Percentiles rank a stretch among this genome's conserved stretches.
Conservation (phyloP, 345 rosid species). For the Cardamine resedifolia region DNA sequence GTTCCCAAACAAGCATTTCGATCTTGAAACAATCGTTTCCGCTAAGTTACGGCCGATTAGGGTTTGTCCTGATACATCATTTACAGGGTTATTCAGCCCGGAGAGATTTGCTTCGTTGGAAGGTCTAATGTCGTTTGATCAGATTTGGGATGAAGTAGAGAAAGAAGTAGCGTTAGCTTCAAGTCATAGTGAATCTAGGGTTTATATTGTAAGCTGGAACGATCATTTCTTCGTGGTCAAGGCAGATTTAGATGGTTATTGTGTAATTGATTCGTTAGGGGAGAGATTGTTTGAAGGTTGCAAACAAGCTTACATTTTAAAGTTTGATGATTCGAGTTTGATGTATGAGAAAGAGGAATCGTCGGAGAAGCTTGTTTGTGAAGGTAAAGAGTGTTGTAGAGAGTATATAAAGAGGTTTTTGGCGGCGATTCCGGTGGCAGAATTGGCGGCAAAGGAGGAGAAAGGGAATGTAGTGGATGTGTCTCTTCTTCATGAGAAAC, state of each 20-base stretch:
- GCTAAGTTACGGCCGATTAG: slow-evolving; percentile 39
- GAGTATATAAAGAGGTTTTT: slow-evolving; percentile 69
- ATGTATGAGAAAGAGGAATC: slow-evolving; percentile 38
- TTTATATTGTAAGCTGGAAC: slow-evolving; percentile 65
- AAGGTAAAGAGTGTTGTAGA: slow-evolving; percentile 57
- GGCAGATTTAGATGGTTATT: slow-evolving; percentile 43
- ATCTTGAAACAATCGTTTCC: slow-evolving; percentile 33
- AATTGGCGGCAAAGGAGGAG: slow-evolving; percentile 51
- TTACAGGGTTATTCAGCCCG: slow-evolving; percentile 53
- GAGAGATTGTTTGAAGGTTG: slow-evolving; percentile 65
- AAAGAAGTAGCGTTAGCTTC: slow-evolving; percentile 25
- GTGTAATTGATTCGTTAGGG: slow-evolving; percentile 57
- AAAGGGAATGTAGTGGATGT: slow-evolving; percentile 40
- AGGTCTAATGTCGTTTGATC: slow-evolving; percentile 53
- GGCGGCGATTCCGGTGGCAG: slow-evolving; percentile 54
- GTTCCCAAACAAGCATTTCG: slow-evolving; percentile 38
- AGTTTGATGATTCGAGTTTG: slow-evolving; percentile 52
- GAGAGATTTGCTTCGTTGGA: slow-evolving; percentile 45
- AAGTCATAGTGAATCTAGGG: slow-evolving; percentile 19
- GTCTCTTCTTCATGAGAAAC: slow-evolving; percentile 45
- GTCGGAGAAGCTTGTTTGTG: slow-evolving; percentile 40
- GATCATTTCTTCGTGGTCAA: slow-evolving; percentile 72
- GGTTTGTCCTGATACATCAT: slow-evolving; percentile 40
- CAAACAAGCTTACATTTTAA: slow-evolving; percentile 55
- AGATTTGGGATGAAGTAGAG: slow-evolving; percentile 48